A percentile compares a stretch with the other conserved stretches of the same genome.
Evolutionary conservation across 495 filamentous ascomycete species (phyloP).

Genomic region (Talaromyces borbonicus): DNA sequence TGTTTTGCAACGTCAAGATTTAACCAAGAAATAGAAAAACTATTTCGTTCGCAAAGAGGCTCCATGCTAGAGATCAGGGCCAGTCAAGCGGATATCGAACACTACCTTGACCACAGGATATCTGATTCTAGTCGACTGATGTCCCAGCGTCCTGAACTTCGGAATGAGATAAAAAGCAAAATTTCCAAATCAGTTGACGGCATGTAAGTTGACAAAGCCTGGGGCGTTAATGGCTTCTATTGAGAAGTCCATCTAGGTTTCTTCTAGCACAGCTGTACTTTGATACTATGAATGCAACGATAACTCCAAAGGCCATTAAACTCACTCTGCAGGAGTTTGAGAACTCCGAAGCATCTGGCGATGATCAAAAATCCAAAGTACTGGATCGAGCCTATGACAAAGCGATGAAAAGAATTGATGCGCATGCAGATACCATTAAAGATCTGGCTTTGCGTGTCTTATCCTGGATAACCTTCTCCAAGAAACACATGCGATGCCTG

Average conservation of each 20-base stretch:
- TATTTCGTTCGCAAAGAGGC: constrained; percentile 6
- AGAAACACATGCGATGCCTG: neutral
- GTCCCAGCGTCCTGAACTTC: constrained; percentile 11
- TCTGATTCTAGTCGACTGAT: constrained; percentile 15
- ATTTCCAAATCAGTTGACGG: constrained; percentile 26
- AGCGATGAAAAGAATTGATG: constrained; percentile 20
- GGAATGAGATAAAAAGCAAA: constrained; percentile 18
- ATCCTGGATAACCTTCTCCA: constrained; percentile 8
- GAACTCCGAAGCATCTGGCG: constrained; percentile 13
- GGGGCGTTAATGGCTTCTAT: constrained; percentile 15
- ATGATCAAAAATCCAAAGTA: constrained; percentile 19
- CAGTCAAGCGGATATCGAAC: constrained; percentile 17
- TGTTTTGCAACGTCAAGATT: constrained; percentile 25
- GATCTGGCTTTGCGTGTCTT: constrained; percentile 8
- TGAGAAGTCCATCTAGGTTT: constrained; percentile 9
- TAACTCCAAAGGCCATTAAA: constrained; percentile 19
- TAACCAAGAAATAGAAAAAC: constrained; percentile 10
- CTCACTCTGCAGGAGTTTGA: constrained; percentile 13
- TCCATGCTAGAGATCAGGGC: constrained; percentile 19
- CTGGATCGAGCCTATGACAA: constrained; percentile 25
- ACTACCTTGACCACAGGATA: constrained; percentile 17
- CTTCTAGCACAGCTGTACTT: constrained; percentile 10
- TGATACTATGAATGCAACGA: constrained; percentile 7
- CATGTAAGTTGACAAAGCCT: constrained; percentile 25
- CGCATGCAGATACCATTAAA: constrained; percentile 1